Percentiles rank a stretch among this genome's conserved stretches.
These are phyloP conservation scores for Penicillium brevicompactum DNA, from an alignment of 2,329 filamentous ascomycete species.

Conservation along the genomic window DNA sequence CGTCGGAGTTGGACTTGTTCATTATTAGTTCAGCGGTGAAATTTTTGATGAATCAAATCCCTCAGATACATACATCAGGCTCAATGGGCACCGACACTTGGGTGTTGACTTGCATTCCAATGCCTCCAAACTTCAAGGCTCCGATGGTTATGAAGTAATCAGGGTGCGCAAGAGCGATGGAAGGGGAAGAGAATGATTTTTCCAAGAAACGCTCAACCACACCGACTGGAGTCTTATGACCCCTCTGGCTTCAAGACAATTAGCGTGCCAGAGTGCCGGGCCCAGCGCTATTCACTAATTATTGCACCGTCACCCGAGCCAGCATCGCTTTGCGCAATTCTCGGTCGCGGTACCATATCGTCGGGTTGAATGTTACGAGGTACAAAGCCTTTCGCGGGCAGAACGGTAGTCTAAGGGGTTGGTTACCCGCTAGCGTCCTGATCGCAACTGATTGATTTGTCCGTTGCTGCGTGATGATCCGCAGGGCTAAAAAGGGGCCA, in stretches of 20 bases:
- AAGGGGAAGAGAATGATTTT: constrained; percentile 13
- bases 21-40: background rate
- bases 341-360: background rate
- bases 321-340: background rate
- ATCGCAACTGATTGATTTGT: constrained; percentile 9
- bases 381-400: constrained; percentile 5
- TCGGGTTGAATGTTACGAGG: constrained; percentile 8
- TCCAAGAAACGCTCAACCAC: constrained; percentile 9
- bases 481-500: constrained; percentile 3
- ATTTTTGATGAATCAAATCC: background rate
- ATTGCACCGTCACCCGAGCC: background rate
- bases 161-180: constrained; percentile 2
- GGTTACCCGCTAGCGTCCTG: constrained; percentile 4
- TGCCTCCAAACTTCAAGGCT: background rate
- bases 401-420: constrained; percentile 1
- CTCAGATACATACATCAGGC: constrained; percentile 26
- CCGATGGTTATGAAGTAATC: too few relatives aligned
- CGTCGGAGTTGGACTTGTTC: constrained; percentile 24
- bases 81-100: constrained; percentile 23
- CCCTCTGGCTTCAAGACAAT: constrained; percentile 19
- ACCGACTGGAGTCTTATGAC: constrained; percentile 25
- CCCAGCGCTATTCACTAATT: constrained; percentile 1
- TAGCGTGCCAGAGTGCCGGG: constrained; percentile 20
- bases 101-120: constrained; percentile 10
- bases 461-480: constrained; percentile 5